Evolutionary conservation across 805 yeast species (phyloP), one percentile per base, ranked within the genome.

Genomic region (Lipomyces sp.): DNA sequence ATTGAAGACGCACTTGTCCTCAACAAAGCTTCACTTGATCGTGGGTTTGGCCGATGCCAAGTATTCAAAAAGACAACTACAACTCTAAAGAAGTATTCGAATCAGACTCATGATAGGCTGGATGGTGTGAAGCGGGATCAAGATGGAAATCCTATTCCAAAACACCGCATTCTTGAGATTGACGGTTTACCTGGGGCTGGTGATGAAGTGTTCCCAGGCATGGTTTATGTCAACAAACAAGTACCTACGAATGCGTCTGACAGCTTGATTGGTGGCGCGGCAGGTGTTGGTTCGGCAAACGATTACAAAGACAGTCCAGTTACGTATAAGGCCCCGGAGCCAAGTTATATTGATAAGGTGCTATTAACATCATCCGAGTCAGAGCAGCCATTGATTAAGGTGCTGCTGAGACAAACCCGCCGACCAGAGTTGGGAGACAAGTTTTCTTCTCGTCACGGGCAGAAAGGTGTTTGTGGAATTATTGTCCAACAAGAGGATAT

Each of bases 131-230:
- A 95, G 67, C 87, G 84, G 26, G 90, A 63, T 33, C 89, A 84
- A 58, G 75, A 83, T 43, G 84, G 85, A 37, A 43, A 49, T 33
- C 93, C 96, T 13, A 83, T 90, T 43, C 84, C 82, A 76, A 90
- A 88, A 55, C 98, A 93, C 66, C 76, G 78, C 23, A 79, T 95
- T 0, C 70, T 93, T 45, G 98, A 97, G 1, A 84, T 91, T 0
- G 98, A 93, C 72, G 98, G 98, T 4, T 73, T 93, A 57, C 98
- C 96, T 49, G 98, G 89, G 70, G 97, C 93, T 41, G 98, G 98
- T 55, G 83, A 83, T 71, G 79, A 79, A 61, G 83, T 93, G 36
- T 91, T 84, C 57, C 84, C 88, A 68, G 98, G 98, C 2, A 96
- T 91, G 72, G 90, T 89, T 0, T 93, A 84, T 66, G 84, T 91